A percentile compares a stretch with the other conserved stretches of the same genome.
Evolutionary conservation across 176 grass and related monocot species (phyloP).

Genomic region (Metroxylon sagu): DNA sequence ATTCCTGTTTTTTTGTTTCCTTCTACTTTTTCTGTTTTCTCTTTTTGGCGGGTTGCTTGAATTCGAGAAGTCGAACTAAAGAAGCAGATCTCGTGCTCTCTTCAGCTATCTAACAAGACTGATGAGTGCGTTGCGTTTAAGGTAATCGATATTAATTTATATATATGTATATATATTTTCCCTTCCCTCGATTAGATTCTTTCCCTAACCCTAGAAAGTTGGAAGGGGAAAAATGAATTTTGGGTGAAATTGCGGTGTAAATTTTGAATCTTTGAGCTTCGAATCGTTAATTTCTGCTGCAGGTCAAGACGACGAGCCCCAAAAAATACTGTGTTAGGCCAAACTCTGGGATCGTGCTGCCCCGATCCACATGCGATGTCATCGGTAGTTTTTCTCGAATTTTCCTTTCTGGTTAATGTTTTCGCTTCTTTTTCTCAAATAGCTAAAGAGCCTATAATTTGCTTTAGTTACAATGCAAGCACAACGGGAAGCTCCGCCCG

Average conservation of each 20-base stretch:
- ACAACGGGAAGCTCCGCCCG: constrained; percentile 34
- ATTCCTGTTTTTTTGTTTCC: not conserved
- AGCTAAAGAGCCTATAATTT: not conserved
- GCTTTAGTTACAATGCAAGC: constrained; percentile 64
- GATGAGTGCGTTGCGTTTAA: constrained; percentile 53
- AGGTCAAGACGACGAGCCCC: constrained; percentile 78
- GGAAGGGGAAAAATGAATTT: not conserved
- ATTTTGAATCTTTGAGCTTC: constrained; percentile 9
- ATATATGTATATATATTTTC: not conserved
- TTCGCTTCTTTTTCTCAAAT: too few species aligned
- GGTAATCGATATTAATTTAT: constrained; percentile 23
- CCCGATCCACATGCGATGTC: constrained; percentile 42
- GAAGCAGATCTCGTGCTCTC: constrained; percentile 62
- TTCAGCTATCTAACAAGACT: constrained; percentile 47
- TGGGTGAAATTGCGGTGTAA: not conserved
- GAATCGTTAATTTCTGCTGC: not conserved
- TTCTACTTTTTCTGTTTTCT: constrained; percentile 11
- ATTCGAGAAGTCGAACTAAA: constrained; percentile 41
- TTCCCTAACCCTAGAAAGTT: constrained; percentile 20
- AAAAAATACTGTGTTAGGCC: constrained; percentile 78
- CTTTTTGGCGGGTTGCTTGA: too few species aligned
- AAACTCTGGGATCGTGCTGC: constrained; percentile 50
- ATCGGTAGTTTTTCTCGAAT: constrained; percentile 28
- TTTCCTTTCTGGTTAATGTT: too few species aligned
- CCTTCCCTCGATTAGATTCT: not conserved